phyloP scores from a whole-genome alignment of 768 basidiomycete genomes.

The Arthromyces matolae region DNA sequence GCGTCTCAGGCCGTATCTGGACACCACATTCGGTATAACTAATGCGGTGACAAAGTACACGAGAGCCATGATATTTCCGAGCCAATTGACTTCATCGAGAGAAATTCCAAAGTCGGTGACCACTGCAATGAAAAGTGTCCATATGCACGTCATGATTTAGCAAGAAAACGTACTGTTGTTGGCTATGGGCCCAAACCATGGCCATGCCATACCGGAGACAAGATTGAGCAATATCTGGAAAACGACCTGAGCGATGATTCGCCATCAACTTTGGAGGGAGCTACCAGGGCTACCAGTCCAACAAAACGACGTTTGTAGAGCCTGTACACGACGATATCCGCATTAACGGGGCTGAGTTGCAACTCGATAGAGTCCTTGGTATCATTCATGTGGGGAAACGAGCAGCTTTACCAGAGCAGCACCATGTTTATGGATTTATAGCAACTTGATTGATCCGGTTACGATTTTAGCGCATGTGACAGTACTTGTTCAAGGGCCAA shows the following conservation, averaged over 20 bases:
- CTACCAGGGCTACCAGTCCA: constrained; percentile 60
- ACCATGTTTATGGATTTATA: neutral
- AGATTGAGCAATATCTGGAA: constrained; percentile 58
- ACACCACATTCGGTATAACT: constrained; percentile 53
- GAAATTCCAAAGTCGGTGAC: constrained; percentile 63
- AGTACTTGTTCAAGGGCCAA: no score
- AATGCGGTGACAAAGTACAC: constrained; percentile 63
- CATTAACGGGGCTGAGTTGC: neutral
- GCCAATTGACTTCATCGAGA: constrained; percentile 74
- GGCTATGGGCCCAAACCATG: constrained; percentile 86
- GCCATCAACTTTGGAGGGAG: constrained; percentile 18
- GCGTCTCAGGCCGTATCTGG: constrained; percentile 56
- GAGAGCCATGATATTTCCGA: constrained; percentile 64
- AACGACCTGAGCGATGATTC: neutral
- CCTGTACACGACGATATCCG: constrained; percentile 37
- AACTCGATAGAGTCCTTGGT: neutral
- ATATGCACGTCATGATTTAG: no score
- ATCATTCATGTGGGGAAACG: neutral
- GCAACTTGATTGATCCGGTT: neutral
- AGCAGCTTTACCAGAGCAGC: no score
- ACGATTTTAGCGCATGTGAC: no score
- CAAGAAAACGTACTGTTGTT: constrained; percentile 62
- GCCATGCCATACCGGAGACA: constrained; percentile 62
- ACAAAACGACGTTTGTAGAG: constrained; percentile 69
- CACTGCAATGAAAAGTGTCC: no score